Conservation (phyloP, 352 stramenopile genomes). For the Phytophthora cactorum region DNA sequence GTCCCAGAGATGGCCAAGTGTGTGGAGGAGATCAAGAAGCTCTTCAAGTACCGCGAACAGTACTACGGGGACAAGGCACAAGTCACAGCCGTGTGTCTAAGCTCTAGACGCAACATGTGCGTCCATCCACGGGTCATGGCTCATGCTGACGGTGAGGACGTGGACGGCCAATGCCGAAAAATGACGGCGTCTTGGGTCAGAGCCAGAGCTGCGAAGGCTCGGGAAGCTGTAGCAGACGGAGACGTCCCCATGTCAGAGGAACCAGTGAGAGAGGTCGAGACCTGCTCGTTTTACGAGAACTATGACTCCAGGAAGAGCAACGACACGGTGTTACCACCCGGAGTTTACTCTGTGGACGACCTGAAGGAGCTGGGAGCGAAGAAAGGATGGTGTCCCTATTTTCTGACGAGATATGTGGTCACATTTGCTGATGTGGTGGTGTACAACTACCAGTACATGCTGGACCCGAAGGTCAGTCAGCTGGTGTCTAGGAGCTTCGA, state of each 20-base stretch:
- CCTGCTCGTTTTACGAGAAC: conserved; percentile 92
- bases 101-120: conserved; percentile 98
- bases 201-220: conserved; percentile 56
- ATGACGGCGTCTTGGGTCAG: conserved; percentile 99
- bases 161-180: conserved; percentile 96
- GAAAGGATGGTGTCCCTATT: conserved; percentile 98
- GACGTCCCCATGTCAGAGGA: conserved; percentile 14
- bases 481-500: conserved; percentile 95
- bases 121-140: conserved; percentile 96
- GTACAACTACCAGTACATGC: conserved; percentile 99
- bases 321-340: conserved; percentile 90
- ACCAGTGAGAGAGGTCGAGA: conserved; percentile 48
- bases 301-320: conserved; percentile 90
- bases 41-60: conserved; percentile 86
- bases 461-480: conserved; percentile 96
- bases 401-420: conserved; percentile 97
- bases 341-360: conserved; percentile 98
- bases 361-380: conserved; percentile 93
- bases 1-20: conserved; percentile 99
- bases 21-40: conserved; percentile 97
- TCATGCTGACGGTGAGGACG: conserved; percentile 95
- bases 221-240: conserved; percentile 7
- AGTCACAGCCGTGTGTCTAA: conserved; percentile 91
- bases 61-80: conserved; percentile 62
- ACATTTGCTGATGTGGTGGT: conserved; percentile 98